Evolutionary conservation across 1,284 basidiomycete genomes (phyloP), one percentile per base, ranked within the genome.

Genomic region (Peniophora sp.): DNA sequence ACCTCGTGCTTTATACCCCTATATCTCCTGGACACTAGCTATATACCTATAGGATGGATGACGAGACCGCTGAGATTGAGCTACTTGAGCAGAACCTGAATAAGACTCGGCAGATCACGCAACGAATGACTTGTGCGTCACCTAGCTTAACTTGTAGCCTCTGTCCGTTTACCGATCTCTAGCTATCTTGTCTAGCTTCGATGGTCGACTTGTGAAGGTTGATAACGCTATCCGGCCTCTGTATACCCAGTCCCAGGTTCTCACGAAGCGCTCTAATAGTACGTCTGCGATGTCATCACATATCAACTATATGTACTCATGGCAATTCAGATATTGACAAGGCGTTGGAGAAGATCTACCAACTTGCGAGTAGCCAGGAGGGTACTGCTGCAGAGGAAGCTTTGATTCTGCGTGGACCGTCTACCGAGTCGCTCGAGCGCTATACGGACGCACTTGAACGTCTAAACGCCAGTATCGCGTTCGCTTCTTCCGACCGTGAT

Each of bases 21-120:
- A n/a, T n/a, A n/a, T n/a, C n/a, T 6, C 27, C 12, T 32, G 27
- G 27, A 41, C 16, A 41, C 39, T 10, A 36, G n/a, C 35, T 36
- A 8, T n/a, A 22, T 8, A 41, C 39, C 16, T 6, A n/a, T 3
- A 41, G 41, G 23, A 87, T 87, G 84, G 84, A 87, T 63, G 83
- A 86, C 58, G 84, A 88, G 60, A 78, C 80, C 0, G 84, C 84
- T 47, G 84, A 88, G 61, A 86, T 86, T 47, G 84, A 87, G 67
- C 75, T 87, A 59, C 76, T 91, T 10, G 87, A 91, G 68, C 88
- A 91, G 66, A 90, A 91, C 63, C 72, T 91, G 45, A 83, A 86
- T 65, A 91, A 90, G 66, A 90, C 88, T 0, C 77, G 78, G 22
- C 87, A 87, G 59, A 86, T 88, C 53, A 89, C 87, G 1, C 83